Conservation (phyloP, 2,329 filamentous ascomycete genomes). For the Didymella sp. region DNA sequence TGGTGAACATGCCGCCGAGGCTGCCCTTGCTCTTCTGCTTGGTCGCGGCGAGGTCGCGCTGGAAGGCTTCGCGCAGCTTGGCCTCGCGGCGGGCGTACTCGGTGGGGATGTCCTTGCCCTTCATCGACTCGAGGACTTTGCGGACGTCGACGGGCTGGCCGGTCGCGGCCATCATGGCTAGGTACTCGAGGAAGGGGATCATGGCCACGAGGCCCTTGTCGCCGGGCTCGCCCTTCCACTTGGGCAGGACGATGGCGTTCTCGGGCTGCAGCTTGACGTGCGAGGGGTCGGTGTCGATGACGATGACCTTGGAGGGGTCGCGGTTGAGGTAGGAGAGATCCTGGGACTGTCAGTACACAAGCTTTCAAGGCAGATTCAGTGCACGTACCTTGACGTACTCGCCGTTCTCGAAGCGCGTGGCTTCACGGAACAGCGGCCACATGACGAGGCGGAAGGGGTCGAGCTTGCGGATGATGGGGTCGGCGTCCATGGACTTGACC, state of each 20-base stretch:
- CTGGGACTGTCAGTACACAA: slow-evolving; percentile 54
- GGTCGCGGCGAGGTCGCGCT: slow-evolving; percentile 76
- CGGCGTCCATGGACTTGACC: slow-evolving; percentile 81
- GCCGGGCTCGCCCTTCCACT: slow-evolving; percentile 83
- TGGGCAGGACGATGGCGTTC: slow-evolving; percentile 89
- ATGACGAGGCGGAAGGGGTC: slow-evolving; percentile 95
- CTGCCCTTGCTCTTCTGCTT: slow-evolving; percentile 66
- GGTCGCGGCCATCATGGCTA: slow-evolving; percentile 76
- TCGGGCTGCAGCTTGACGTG: slow-evolving; percentile 93
- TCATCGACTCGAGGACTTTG: slow-evolving; percentile 83
- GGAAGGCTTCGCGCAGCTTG: slow-evolving; percentile 82
- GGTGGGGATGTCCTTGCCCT: slow-evolving; percentile 84
- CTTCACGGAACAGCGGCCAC: slow-evolving; percentile 94
- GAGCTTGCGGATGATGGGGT: slow-evolving; percentile 88
- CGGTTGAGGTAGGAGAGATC: slow-evolving; percentile 98
- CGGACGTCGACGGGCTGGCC: slow-evolving; percentile 81
- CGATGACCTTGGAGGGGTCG: slow-evolving; percentile 91
- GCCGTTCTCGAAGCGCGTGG: slow-evolving; percentile 95
- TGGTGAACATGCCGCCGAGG: slow-evolving; percentile 72
- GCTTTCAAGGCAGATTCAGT: neutral
- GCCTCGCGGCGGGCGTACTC: slow-evolving; percentile 92
- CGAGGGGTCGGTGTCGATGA: slow-evolving; percentile 83
- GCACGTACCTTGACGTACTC: slow-evolving; percentile 86
- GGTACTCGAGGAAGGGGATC: slow-evolving; percentile 97
- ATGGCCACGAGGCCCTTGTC: slow-evolving; percentile 87